A percentile compares a stretch with the other conserved stretches of the same genome.
Conservation (phyloP, 805 yeast genomes). For the Cyberlindnera sargentensis region DNA sequence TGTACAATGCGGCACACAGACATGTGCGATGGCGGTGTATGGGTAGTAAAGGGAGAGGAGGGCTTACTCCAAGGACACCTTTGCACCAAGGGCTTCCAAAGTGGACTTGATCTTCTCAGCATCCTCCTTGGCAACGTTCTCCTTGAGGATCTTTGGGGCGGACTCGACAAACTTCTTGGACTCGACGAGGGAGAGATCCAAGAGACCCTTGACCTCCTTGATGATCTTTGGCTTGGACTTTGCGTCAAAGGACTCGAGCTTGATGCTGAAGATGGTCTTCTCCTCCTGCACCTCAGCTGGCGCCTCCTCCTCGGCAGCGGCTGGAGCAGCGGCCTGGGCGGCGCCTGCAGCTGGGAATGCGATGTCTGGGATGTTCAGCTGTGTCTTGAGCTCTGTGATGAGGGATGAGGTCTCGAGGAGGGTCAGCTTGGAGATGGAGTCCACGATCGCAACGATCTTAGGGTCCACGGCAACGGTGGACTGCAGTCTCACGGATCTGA, state of each 20-base stretch:
- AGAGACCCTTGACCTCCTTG: constrained; percentile 88
- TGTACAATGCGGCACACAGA: too few species aligned
- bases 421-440: constrained; percentile 85
- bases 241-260: constrained; percentile 90
- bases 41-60: too few species aligned
- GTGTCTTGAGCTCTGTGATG: constrained; percentile 69
- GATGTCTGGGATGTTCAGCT: constrained; percentile 90
- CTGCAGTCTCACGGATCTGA: constrained; percentile 27
- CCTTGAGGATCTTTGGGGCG: constrained; percentile 95
- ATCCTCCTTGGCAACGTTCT: constrained; percentile 93
- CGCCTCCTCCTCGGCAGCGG: constrained; percentile 67
- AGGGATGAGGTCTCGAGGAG: constrained; percentile 89
- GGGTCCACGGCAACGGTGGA: constrained; percentile 61
- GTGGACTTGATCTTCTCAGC: constrained; percentile 94
- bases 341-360: constrained; percentile 71
- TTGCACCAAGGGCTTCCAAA: constrained; percentile 93
- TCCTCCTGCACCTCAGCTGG: constrained; percentile 77
- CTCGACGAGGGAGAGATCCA: constrained; percentile 91
- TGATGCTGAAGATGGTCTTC: constrained; percentile 86
- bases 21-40: too few species aligned
- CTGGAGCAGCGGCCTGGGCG: constrained; percentile 54
- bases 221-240: constrained; percentile 95
- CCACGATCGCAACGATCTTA: constrained; percentile 81
- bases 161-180: constrained; percentile 96
- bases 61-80: constrained; percentile 73